A percentile compares a stretch with the other conserved stretches of the same genome.
Conservation (phyloP, 148 eudicot species). For the Oxyria digyna region DNA sequence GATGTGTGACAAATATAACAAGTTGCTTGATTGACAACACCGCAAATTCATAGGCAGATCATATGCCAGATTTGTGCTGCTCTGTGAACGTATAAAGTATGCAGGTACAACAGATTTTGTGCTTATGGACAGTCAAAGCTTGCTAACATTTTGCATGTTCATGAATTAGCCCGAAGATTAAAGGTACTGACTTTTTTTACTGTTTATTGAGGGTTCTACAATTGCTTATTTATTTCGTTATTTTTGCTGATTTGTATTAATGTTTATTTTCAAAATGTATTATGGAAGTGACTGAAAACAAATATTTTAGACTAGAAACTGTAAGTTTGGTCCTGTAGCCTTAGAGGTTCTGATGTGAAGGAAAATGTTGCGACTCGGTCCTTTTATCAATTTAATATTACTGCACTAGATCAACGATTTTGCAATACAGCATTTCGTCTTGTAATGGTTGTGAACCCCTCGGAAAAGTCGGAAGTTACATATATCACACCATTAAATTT, state of each 20-base stretch:
- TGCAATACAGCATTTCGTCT: too few species aligned
- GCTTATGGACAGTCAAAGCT: constrained; percentile 63
- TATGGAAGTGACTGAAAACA: neutral
- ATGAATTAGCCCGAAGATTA: constrained; percentile 36
- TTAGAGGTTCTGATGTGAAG: too few species aligned
- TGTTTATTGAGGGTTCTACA: neutral
- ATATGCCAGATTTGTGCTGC: too few species aligned
- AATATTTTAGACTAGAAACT: neutral
- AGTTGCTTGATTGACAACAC: too few species aligned
- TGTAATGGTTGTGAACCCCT: too few species aligned
- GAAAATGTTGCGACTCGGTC: too few species aligned
- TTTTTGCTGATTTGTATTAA: neutral
- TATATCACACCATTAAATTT: too few species aligned
- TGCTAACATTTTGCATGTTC: constrained; percentile 46
- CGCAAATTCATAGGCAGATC: too few species aligned
- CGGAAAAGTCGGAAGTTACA: too few species aligned
- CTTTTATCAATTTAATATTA: too few species aligned
- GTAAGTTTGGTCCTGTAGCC: neutral
- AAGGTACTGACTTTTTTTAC: constrained; percentile 19
- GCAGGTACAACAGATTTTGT: constrained; percentile 36
- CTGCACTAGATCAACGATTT: too few species aligned
- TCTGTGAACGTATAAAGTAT: neutral
- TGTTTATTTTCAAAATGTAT: neutral
- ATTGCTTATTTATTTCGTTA: neutral
- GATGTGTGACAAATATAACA: too few species aligned